Evolutionary conservation across 805 yeast genomes (phyloP).

Genomic region (Alloascoidea hylecoeti): DNA sequence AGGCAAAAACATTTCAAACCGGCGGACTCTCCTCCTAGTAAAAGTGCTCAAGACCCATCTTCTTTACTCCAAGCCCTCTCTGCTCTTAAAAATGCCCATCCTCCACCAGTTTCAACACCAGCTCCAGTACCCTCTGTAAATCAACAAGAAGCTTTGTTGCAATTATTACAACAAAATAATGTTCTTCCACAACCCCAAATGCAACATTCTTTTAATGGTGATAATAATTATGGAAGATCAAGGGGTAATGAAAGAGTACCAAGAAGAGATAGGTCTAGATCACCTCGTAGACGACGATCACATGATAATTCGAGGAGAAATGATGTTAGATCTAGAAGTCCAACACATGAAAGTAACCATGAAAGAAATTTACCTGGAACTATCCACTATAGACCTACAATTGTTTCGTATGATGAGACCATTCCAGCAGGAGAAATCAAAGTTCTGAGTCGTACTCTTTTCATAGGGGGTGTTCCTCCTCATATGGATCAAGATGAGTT

Average conservation of each 20-base stretch:
- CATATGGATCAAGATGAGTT: slow-evolving; percentile 67
- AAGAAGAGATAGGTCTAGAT: slow-evolving; percentile 8
- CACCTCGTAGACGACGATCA: slow-evolving; percentile 7
- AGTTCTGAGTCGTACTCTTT: slow-evolving; percentile 80
- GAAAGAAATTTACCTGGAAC: slow-evolving; percentile 4
- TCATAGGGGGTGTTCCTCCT: slow-evolving; percentile 87
- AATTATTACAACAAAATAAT: neutral
- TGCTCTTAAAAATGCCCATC: no score
- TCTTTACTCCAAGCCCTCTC: neutral
- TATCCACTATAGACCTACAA: slow-evolving; percentile 27
- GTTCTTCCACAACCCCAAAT: slow-evolving; percentile 5
- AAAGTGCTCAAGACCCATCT: neutral
- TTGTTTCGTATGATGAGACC: slow-evolving; percentile 52
- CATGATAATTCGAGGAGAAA: neutral
- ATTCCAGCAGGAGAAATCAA: slow-evolving; percentile 70
- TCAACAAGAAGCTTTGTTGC: no score
- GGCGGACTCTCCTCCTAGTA: slow-evolving; percentile 4
- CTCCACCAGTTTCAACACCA: slow-evolving; percentile 11
- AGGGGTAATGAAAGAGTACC: neutral
- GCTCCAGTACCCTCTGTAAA: slow-evolving; percentile 24
- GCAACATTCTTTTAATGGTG: slow-evolving; percentile 4
- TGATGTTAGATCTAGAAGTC: slow-evolving; percentile 3
- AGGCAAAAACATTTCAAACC: slow-evolving; percentile 39
- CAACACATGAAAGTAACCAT: slow-evolving; percentile 6
- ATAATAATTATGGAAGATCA: slow-evolving; percentile 4